Base-by-base conservation (phyloP, 140 eudicot genomes). In the Oenanthe javanica region DNA sequence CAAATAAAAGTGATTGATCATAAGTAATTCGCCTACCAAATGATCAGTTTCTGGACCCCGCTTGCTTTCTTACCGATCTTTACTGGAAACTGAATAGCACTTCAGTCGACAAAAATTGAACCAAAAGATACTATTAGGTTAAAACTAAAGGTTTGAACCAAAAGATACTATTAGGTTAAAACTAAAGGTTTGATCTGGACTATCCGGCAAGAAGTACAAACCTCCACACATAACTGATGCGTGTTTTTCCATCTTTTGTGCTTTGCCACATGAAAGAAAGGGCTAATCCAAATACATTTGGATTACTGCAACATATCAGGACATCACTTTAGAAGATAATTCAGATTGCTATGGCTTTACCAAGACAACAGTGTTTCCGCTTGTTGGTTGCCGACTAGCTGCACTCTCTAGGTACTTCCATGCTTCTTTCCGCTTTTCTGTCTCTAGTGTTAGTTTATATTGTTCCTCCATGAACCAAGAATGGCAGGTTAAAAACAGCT, bases 361-460 rank as follows among this genome's bases (percentile, higher is more conserved):
- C 64, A 92, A 79, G 82, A 92, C 97, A 54, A 95, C 97, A 8
- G 90, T 89, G 80, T 90, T 88, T 72, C 84, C 90, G 0, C 86
- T 64, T 12, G 90, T 78, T n/a, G 96, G 98, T 81, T 88, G 97
- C 57, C 88, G 94, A 80, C 93, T 86, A 14, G 99, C 96, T 46
- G 91, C 92, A 38, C 77, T 86, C 77, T 92, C 98, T 9, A 94
- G 87, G 48, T 76, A 89, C 23, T 86, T 90, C 98, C 98, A 94
- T 38, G 84, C 88, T 63, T 86, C 93, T 84, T 86, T 88, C 85
- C 95, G 88, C 79, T 82, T 86, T 70, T 92, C 93, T 8, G 69
- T 82, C 38, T 82, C 85, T 19, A 76, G 75, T 50, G 74, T 81
- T 74, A 77, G 84, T 64, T 82, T 83, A 25, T 81, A 89, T 83